These are phyloP conservation scores for Dipsacomyces acuminosporus DNA, from an alignment of 371 early-diverging fungal genomes.

Conservation along the genomic window DNA sequence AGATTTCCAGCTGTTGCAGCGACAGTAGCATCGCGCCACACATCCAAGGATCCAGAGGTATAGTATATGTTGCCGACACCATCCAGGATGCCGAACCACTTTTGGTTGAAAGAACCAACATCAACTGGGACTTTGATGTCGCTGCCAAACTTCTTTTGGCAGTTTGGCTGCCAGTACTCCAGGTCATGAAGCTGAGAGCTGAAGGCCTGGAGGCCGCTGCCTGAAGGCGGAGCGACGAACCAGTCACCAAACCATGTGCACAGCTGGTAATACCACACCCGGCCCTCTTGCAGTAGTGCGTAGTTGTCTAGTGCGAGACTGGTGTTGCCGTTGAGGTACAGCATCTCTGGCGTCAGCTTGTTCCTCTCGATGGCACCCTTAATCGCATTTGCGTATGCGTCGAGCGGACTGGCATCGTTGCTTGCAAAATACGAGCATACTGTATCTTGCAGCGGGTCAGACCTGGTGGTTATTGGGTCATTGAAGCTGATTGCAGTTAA, in stretches of 20 bases:
- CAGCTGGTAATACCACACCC: conserved; percentile 57
- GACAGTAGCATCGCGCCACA: conserved; percentile 13
- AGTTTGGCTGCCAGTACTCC: conserved; percentile 46
- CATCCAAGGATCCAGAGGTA: conserved; percentile 7
- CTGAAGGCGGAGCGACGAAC: conserved; percentile 47
- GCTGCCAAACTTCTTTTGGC: conserved; percentile 48
- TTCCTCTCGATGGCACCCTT: neutral
- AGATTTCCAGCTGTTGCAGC: neutral
- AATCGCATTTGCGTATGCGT: neutral
- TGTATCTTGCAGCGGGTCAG: neutral
- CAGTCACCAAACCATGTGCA: conserved; percentile 65
- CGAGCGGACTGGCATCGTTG: neutral
- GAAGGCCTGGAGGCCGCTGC: conserved; percentile 9
- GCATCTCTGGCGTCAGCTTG: neutral
- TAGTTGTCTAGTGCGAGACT: conserved; percentile 1
- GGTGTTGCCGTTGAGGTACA: conserved; percentile 1
- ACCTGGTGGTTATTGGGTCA: conserved; percentile 1
- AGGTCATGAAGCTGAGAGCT: conserved; percentile 45
- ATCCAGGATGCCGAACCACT: conserved; percentile 19
- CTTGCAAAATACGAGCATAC: conserved; percentile 3
- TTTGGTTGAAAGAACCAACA: conserved; percentile 41
- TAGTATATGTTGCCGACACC: conserved; percentile 10
- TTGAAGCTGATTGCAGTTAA: conserved; percentile 10
- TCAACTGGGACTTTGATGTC: conserved; percentile 37
- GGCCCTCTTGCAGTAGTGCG: conserved; percentile 12